Evolutionary conservation across 805 yeast species (phyloP).

Genomic region (Komagataella pseudopastoris): DNA sequence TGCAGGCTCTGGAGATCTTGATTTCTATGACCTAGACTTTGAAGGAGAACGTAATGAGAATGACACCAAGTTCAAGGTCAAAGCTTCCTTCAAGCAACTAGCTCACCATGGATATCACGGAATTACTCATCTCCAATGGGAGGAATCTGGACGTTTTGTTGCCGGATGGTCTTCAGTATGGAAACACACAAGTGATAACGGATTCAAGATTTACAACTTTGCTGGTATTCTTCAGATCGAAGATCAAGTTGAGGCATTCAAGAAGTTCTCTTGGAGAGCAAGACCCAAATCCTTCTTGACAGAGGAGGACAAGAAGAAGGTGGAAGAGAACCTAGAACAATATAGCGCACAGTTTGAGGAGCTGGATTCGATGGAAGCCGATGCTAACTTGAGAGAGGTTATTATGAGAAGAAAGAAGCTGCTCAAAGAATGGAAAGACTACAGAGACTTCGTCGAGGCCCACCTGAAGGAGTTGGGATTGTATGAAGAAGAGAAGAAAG

Average conservation of each 20-base stretch:
- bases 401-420: slow-evolving; percentile 72
- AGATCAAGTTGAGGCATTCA: slow-evolving; percentile 71
- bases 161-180: slow-evolving; percentile 81
- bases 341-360: slow-evolving; percentile 91
- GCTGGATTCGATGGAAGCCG: slow-evolving; percentile 90
- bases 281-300: slow-evolving; percentile 74
- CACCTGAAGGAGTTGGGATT: slow-evolving; percentile 32
- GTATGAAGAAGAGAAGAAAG: slow-evolving; percentile 30
- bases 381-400: slow-evolving; percentile 80
- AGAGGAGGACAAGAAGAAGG: slow-evolving; percentile 75
- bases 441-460: slow-evolving; percentile 44
- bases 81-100: slow-evolving; percentile 47
- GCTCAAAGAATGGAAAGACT: slow-evolving; percentile 75
- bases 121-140: slow-evolving; percentile 82
- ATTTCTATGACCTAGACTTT: slow-evolving; percentile 76
- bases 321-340: slow-evolving; percentile 78
- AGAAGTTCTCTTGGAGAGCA: slow-evolving; percentile 93
- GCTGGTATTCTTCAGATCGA: slow-evolving; percentile 68
- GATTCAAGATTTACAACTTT: slow-evolving; percentile 77
- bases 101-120: slow-evolving; percentile 58
- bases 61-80: slow-evolving; percentile 31
- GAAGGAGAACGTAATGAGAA: slow-evolving; percentile 46
- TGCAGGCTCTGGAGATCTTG: slow-evolving; percentile 42
- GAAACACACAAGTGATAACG: slow-evolving; percentile 79
- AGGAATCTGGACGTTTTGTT: slow-evolving; percentile 86